phyloP scores from a whole-genome alignment of 495 filamentous ascomycete species.

The Saxophila tyrrhenica region DNA sequence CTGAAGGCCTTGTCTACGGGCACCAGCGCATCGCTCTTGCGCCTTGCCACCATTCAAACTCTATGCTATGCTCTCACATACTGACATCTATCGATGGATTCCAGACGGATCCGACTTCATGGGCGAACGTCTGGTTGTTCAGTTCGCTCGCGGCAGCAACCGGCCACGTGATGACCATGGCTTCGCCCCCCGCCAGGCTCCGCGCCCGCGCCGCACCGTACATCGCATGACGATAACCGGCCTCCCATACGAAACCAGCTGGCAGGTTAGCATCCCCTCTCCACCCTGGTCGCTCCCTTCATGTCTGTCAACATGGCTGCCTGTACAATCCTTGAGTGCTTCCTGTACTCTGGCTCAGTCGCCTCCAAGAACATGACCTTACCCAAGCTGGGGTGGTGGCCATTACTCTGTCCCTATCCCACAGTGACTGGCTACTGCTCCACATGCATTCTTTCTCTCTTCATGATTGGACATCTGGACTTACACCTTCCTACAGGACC shows the following conservation, averaged over 20 bases:
- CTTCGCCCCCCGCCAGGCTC: slow-evolving; percentile 64
- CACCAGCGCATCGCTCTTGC: slow-evolving; percentile 2
- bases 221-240: slow-evolving; percentile 95
- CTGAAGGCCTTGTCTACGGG: slow-evolving; percentile 14
- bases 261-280: slow-evolving; percentile 81
- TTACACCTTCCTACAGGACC: slow-evolving; percentile 68
- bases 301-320: no score
- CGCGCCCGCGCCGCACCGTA: slow-evolving; percentile 85
- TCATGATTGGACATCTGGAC: slow-evolving; percentile 34
- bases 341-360: no score
- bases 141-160: slow-evolving; percentile 81
- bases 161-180: slow-evolving; percentile 72
- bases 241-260: slow-evolving; percentile 95
- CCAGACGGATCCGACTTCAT: slow-evolving; percentile 90
- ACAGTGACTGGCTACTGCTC: slow-evolving; percentile 1
- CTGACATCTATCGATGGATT: slow-evolving; percentile 36
- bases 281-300: not conserved
- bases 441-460: no score
- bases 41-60: not conserved
- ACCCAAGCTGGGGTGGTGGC: no score
- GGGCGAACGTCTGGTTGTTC: slow-evolving; percentile 90
- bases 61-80: slow-evolving; percentile 18
- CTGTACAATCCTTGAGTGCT: no score
- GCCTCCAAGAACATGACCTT: no score
- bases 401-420: no score